phyloP scores from a whole-genome alignment of 139 green algal genomes.

The Chlorella sp. region DNA sequence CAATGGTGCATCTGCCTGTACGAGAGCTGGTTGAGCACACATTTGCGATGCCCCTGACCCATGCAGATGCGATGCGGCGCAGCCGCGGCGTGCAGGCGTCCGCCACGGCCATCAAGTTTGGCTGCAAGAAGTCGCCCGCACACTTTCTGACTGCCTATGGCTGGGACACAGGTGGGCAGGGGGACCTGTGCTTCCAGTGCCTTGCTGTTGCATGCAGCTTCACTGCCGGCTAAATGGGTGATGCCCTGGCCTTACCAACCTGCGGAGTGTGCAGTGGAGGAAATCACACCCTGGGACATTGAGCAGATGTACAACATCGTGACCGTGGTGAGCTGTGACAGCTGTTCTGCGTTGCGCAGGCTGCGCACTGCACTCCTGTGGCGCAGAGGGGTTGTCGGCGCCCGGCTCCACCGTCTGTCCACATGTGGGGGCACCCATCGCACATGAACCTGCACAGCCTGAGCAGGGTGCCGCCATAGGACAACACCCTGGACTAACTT shows the following conservation, averaged over 20 bases:
- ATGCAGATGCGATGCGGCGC: slow-evolving; percentile 23
- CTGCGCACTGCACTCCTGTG: neutral
- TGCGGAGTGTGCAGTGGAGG: neutral
- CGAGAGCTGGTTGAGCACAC: too few species aligned
- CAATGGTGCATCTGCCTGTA: neutral
- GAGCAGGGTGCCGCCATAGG: too few species aligned
- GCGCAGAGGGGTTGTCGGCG: too few species aligned
- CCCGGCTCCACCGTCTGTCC: too few species aligned
- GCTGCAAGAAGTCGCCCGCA: neutral
- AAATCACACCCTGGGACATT: neutral
- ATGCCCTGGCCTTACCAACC: neutral
- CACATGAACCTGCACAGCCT: too few species aligned
- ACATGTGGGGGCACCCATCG: too few species aligned
- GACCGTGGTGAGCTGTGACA: neutral
- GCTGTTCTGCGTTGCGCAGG: too few species aligned
- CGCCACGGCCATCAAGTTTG: slow-evolving; percentile 17
- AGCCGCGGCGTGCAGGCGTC: neutral
- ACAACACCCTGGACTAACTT: too few species aligned
- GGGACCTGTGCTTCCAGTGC: too few species aligned
- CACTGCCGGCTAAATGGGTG: neutral
- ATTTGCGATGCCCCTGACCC: too few species aligned
- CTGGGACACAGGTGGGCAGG: neutral
- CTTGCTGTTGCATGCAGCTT: neutral
- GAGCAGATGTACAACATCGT: neutral
- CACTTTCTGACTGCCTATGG: neutral